Evolutionary conservation across 371 early-diverging fungal species (phyloP), one percentile per base, ranked within the genome.

Genomic region (Fennellomyces sp.): DNA sequence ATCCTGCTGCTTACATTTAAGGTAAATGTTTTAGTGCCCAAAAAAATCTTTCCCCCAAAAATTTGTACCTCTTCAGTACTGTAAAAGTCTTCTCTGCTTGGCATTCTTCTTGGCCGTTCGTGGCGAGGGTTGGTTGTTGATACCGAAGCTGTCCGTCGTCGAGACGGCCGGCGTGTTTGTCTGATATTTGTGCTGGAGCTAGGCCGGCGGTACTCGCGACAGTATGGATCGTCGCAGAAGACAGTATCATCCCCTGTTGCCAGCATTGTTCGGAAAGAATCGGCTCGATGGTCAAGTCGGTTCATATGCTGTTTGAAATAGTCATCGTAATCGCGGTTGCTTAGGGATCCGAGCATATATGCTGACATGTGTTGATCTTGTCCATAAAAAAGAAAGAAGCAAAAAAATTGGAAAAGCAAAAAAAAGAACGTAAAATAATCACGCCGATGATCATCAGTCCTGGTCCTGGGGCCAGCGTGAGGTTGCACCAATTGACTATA

Each of bases 241-340:
- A 41, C 26, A 38, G 54, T 21, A 15, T 28, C 56, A 3, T 38
- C 29, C 12, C 41, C 42, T 15, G 29, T 30, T 41, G 57, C 33
- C 12, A 58, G 59, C 11, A 51, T 33, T 6, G 38, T 36, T 23
- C 53, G 31, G 38, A 52, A 42, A 25, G 49, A 30, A 52, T 60
- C 58, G 10, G 58, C 64, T 55, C 52, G 64, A n/a, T 52, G 52
- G 13, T 63, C 53, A 13, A 63, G 39, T 23, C 36, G 52, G 23
- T 19, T 58, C 48, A 53, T 7, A 28, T 29, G 58, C 21, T 27
- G 58, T 45, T 58, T 28, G 12, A 52, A 17, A 49, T 63, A 63
- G 13, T 52, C 53, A 35, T 63, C 64, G 35, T 63, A 63, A 23
- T 52, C 53, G 19, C 38, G 17, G 25, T 51, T 47, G 15, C 41